These are phyloP conservation scores for Collybia mongolica DNA, from an alignment of 768 basidiomycete genomes.

Conservation along the genomic window DNA sequence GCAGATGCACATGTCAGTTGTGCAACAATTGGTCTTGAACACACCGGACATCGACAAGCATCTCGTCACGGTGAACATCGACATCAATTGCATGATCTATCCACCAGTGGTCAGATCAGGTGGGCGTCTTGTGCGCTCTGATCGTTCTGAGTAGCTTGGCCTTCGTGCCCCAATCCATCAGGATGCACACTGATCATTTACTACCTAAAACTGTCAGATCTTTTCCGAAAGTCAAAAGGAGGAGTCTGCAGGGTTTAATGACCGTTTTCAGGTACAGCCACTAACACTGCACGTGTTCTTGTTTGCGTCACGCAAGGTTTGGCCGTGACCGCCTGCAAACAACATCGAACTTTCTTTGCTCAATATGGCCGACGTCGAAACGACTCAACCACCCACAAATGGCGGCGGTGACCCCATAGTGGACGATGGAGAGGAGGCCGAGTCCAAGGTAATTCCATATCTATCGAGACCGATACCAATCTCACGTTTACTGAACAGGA, in stretches of 20 bases:
- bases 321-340: slow-evolving; percentile 8
- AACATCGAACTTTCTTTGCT: slow-evolving; percentile 13
- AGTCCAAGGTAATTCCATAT: slow-evolving; percentile 47
- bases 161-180: slow-evolving; percentile 5
- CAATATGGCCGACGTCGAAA: slow-evolving; percentile 52
- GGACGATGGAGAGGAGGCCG: slow-evolving; percentile 64
- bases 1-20: no score
- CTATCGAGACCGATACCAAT: slow-evolving; percentile 10
- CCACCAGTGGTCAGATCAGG: background rate
- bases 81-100: background rate
- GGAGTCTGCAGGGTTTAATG: background rate
- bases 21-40: no score
- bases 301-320: slow-evolving; percentile 17
- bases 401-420: slow-evolving; percentile 34
- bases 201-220: background rate
- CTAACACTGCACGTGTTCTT: slow-evolving; percentile 18
- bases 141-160: slow-evolving; percentile 6
- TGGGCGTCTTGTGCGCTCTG: slow-evolving; percentile 8
- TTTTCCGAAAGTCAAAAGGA: background rate
- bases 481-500: slow-evolving; percentile 49
- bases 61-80: background rate
- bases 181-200: background rate
- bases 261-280: slow-evolving; percentile 6
- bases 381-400: slow-evolving; percentile 37
- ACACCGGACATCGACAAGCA: no score